Evolutionary conservation across 1,284 basidiomycete genomes (phyloP).

Genomic region (Trametes pubescens): DNA sequence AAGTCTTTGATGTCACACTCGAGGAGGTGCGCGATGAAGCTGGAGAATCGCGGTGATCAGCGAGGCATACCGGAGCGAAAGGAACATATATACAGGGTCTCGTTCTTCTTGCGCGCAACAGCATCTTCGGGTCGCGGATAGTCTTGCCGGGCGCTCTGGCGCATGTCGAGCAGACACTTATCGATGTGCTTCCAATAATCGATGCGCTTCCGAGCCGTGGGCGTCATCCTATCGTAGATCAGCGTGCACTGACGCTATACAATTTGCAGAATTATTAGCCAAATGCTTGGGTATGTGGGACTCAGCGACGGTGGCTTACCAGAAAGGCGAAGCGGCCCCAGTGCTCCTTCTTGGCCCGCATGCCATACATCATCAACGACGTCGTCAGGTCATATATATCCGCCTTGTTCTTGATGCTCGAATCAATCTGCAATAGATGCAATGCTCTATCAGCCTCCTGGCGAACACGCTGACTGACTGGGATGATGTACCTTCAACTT

Average conservation of each 20-base stretch:
- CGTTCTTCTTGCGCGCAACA: not conserved
- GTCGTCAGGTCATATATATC: constrained; percentile 19
- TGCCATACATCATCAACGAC: constrained; percentile 14
- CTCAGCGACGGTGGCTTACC: not conserved
- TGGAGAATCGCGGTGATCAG: not conserved
- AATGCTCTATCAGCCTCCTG: too few species aligned
- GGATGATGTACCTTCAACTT: constrained; percentile 18
- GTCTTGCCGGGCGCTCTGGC: not conserved
- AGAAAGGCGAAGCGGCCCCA: constrained; percentile 23
- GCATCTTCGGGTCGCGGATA: not conserved
- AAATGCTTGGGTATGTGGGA: not conserved
- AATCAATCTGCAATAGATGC: constrained; percentile 7
- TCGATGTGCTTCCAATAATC: constrained; percentile 12
- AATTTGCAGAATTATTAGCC: not conserved
- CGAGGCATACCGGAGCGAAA: not conserved
- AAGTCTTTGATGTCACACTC: not conserved
- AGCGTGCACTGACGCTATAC: constrained; percentile 6
- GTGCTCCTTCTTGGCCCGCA: constrained; percentile 13
- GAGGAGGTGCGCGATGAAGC: constrained; percentile 6
- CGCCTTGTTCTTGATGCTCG: constrained; percentile 10
- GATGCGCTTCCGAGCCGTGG: not conserved
- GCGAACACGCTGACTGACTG: too few species aligned
- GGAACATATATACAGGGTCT: not conserved
- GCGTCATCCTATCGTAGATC: not conserved
- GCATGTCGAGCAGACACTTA: not conserved